Evolutionary conservation across 2,329 filamentous ascomycete genomes (phyloP), one percentile per base, ranked within the genome.

Genomic region (Fusarium acutatum): DNA sequence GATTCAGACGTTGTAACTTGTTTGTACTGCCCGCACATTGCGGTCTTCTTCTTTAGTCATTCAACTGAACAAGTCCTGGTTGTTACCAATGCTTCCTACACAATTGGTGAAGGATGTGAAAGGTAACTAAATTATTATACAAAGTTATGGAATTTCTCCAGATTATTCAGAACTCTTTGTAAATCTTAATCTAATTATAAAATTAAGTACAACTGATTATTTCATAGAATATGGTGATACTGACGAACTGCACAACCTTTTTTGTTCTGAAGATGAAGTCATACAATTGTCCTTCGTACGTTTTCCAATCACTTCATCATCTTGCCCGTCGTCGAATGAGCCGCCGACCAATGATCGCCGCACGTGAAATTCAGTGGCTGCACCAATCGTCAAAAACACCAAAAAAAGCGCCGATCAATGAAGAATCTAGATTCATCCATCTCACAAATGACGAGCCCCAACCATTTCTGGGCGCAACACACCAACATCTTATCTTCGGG

Each of bases 401-500:
- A 60, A 49, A 58, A 22, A n/a, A 47, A 5, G 24, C 20, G 24
- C 41, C 32, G 52, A 44, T 57, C 53, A 30, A 8, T 32, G 12
- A 44, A 28, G 34, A 24, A 57, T 57, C 53, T 43, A 44, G 53
- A 57, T 57, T 34, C 28, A 57, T 57, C 34, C 53, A 44, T 41
- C 52, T 20, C 52, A 56, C 35, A 30, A 41, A 50, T 60, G 34
- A 37, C 43, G 32, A 38, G 9, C 13, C 8, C 17, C 49, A 37
- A 35, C 17, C 18, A n/a, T 37, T 26, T 34, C 17, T 52, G n/a
- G n/a, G 32, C 35, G 49, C 18, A 26, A 35, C 49, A 24, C 47
- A 24, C 32, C 34, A 26, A 26, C 5, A 73, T 69, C 64, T 54
- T 41, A 72, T 61, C 69, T 60, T 60, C 70, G 70, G 70, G 59